Evolutionary conservation across 768 basidiomycete species (phyloP), one percentile per base, ranked within the genome.

Genomic region (Collybia nuda): DNA sequence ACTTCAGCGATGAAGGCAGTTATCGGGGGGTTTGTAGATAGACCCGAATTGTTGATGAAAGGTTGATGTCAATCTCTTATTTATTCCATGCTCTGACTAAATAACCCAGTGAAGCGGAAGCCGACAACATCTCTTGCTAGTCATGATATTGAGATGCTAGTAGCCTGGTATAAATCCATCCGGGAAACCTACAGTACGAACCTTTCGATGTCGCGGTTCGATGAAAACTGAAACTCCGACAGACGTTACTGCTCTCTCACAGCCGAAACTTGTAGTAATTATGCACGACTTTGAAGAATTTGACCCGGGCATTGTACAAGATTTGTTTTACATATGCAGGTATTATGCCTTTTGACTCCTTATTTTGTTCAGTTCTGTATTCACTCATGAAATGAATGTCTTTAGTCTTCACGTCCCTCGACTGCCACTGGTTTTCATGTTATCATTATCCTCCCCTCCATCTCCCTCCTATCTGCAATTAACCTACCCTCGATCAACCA

Each of bases 271-370:
- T 2, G 73, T 84, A 19, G 70, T 87, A 7, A 59, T 90, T 11
- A 58, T 91, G 18, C 86, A 89, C 49, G 84, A 88, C 49, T 89
- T 92, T 55, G 89, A 91, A 58, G 80, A 84, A 59, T 80, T 88
- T 43, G 86, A 88, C 48, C 67, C 79, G 0, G 47, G 55, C 1
- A 74, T 90, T 2, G 63, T 91, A 42, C 81, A 85, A 58, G 88
- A 91, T 57, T 58, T 90, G 15, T 80, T 90, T 37, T 77, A 85
- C 47, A 83, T 90, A 29, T 87, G 79, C 72, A 88, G 85, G 88
- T 84, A 53, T 26, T 24, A 62, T 42, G 11, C 24, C 11, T n/a
- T 32, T 32, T 26, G 4, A n/a, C 35, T 37, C 6, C 17, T 24
- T 11, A 1, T 29, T 19, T 40, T 3, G 5, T 39, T 17, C 7